These are phyloP conservation scores for Lecanicillium sp. DNA, from an alignment of 2,329 filamentous ascomycete genomes.

Conservation along the genomic window DNA sequence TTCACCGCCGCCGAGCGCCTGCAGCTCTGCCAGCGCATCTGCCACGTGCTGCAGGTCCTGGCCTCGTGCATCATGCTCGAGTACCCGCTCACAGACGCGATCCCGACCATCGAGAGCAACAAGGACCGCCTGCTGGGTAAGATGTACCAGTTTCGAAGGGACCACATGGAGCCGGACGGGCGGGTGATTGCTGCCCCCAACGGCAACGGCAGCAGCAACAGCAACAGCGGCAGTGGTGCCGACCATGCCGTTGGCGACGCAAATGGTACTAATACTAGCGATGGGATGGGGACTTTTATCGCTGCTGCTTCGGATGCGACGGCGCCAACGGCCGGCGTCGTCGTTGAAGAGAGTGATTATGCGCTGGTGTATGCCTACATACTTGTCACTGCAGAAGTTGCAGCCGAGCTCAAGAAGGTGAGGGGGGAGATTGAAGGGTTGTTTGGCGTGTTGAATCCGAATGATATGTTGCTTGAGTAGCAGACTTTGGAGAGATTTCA, in stretches of 20 bases:
- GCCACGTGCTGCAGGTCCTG: slow-evolving; percentile 78
- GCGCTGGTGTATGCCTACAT: slow-evolving; percentile 89
- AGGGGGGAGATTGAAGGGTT: slow-evolving; percentile 54
- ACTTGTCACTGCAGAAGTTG: slow-evolving; percentile 58
- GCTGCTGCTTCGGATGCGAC: slow-evolving; percentile 6
- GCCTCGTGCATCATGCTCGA: slow-evolving; percentile 91
- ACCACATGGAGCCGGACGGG: slow-evolving; percentile 39
- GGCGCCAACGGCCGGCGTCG: slow-evolving; percentile 12
- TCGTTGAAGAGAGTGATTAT: slow-evolving; percentile 64
- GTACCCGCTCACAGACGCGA: slow-evolving; percentile 82
- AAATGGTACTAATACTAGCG: too few relatives aligned
- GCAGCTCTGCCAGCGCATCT: slow-evolving; percentile 79
- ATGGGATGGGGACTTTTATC: slow-evolving; percentile 12
- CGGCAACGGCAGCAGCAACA: slow-evolving; percentile 17
- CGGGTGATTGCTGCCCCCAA: slow-evolving; percentile 29
- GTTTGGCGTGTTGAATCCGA: slow-evolving; percentile 56
- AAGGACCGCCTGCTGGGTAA: slow-evolving; percentile 79
- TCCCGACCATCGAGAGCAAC: slow-evolving; percentile 74
- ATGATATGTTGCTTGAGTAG: slow-evolving; percentile 49
- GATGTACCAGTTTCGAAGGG: slow-evolving; percentile 78
- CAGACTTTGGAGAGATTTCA: background rate
- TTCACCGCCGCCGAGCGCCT: slow-evolving; percentile 74
- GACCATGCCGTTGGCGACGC: too few relatives aligned
- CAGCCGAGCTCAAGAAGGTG: slow-evolving; percentile 54
- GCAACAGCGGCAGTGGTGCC: too few relatives aligned